Conservation (phyloP, 202 grass and related monocot species). For the Panicum virgatum region DNA sequence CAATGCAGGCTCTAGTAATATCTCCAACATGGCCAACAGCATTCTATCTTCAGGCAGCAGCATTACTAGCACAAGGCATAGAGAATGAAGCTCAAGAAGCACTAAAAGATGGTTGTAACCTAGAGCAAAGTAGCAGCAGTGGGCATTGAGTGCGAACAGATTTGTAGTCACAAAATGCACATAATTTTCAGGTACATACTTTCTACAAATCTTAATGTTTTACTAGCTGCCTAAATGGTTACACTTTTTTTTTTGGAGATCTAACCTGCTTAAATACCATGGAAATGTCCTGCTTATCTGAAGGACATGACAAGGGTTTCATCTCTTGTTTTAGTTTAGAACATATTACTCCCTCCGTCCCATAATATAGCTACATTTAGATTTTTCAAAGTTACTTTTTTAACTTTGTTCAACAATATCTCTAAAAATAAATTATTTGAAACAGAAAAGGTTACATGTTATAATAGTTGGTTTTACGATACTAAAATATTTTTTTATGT, state of each 20-base stretch:
- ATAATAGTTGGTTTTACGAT: too few relatives aligned
- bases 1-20: slow-evolving; percentile 87
- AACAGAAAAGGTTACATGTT: too few relatives aligned
- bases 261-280: neutral
- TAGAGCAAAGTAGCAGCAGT: slow-evolving; percentile 60
- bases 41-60: slow-evolving; percentile 92
- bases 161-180: slow-evolving; percentile 42
- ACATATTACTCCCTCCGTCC: too few relatives aligned
- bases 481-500: too few relatives aligned
- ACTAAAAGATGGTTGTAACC: slow-evolving; percentile 77
- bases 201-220: neutral
- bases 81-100: slow-evolving; percentile 95
- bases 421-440: too few relatives aligned
- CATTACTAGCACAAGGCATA: slow-evolving; percentile 72
- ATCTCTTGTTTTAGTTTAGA: too few relatives aligned
- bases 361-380: too few relatives aligned
- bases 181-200: slow-evolving; percentile 54
- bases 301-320: neutral
- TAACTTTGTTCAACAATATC: too few relatives aligned
- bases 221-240: neutral
- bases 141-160: slow-evolving; percentile 38
- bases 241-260: neutral
- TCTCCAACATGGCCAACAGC: slow-evolving; percentile 86
- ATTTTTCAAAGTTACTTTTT: too few relatives aligned
- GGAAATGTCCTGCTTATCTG: neutral